Evolutionary conservation across 495 filamentous ascomycete species (phyloP).

Genomic region (Xylaria flabelliformis): DNA sequence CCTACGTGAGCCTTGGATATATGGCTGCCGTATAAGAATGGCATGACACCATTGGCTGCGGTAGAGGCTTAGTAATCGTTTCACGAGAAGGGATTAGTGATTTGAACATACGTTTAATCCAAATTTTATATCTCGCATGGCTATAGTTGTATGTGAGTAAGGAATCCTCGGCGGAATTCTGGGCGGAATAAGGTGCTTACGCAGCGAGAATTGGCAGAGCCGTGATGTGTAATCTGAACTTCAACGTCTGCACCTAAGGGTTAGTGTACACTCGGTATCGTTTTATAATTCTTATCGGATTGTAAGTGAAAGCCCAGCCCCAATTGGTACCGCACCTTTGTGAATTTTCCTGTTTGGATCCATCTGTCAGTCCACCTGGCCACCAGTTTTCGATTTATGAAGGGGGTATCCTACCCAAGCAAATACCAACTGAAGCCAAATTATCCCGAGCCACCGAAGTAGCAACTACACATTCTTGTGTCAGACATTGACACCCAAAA

Average conservation of each 20-base stretch:
- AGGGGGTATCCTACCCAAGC: constrained; percentile 58
- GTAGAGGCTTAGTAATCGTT: constrained; percentile 23
- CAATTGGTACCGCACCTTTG: constrained; percentile 65
- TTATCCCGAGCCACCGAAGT: constrained; percentile 78
- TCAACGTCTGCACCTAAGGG: constrained; percentile 53
- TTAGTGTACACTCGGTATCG: neutral
- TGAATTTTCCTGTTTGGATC: constrained; percentile 70
- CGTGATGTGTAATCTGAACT: constrained; percentile 85
- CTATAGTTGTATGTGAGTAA: constrained; percentile 15
- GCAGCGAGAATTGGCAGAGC: constrained; percentile 84
- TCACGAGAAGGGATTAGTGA: neutral
- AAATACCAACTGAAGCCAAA: constrained; percentile 84
- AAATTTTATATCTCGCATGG: constrained; percentile 91
- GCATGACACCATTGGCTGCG: constrained; percentile 85
- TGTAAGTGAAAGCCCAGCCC: no score
- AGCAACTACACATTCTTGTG: constrained; percentile 55
- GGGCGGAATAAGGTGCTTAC: constrained; percentile 10
- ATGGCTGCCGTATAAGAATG: constrained; percentile 89
- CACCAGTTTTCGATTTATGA: neutral
- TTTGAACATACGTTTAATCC: constrained; percentile 67
- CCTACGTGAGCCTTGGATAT: constrained; percentile 92
- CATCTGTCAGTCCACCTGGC: constrained; percentile 3
- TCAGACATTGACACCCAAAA: neutral
- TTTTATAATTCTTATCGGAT: neutral
- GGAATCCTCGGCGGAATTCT: no score